A percentile compares a stretch with the other conserved stretches of the same genome.
phyloP scores from a whole-genome alignment of 352 stramenopile genomes.

The Aphanomyces euteiches region DNA sequence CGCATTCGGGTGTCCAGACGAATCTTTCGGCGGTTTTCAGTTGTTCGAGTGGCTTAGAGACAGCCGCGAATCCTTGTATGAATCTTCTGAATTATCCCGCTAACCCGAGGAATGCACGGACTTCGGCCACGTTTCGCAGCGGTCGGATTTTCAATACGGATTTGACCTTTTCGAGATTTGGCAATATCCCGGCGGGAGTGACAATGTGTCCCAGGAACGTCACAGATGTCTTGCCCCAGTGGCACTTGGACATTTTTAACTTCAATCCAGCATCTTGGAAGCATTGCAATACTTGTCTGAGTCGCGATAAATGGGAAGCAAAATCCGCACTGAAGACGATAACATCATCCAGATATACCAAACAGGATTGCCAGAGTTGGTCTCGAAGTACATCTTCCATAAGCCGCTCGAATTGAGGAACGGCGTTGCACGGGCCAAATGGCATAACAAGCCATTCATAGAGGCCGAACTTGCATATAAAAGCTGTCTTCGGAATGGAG shows the following conservation, averaged over 20 bases:
- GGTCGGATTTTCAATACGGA: neutral
- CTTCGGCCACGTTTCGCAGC: neutral
- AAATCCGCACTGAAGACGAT: neutral
- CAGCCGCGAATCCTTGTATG: neutral
- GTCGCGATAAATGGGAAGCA: neutral
- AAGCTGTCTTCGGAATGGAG: neutral
- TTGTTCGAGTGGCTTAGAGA: neutral
- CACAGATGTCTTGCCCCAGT: neutral
- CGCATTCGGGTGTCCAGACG: neutral
- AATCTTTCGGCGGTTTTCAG: too few relatives aligned
- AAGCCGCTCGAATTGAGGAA: neutral
- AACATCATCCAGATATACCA: neutral
- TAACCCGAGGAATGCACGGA: neutral
- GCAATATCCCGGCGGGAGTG: neutral
- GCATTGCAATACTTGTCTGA: neutral
- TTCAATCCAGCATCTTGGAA: neutral
- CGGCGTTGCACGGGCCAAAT: neutral
- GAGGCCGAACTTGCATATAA: neutral
- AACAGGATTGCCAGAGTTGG: neutral
- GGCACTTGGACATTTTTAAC: constrained; percentile 10
- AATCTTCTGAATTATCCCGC: neutral
- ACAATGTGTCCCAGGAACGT: neutral
- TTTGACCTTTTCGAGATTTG: constrained; percentile 1
- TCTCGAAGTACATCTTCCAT: neutral
- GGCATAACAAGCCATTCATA: neutral